Base-by-base conservation (phyloP, 1,284 basidiomycete species). In the Phaffia rhodozyma region DNA sequence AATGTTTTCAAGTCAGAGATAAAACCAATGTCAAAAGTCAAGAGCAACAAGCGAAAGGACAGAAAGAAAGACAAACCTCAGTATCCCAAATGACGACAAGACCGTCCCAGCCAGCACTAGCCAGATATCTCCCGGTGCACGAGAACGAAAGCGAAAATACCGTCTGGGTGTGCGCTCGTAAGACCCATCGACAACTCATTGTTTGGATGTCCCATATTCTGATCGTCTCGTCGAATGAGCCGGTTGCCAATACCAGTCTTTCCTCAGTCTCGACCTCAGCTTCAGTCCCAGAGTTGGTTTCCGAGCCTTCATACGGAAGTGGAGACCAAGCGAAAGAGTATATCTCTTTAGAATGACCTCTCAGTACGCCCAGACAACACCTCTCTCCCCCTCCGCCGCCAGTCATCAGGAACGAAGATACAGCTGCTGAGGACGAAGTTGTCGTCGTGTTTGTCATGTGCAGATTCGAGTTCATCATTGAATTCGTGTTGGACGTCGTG, bases 101-200 rank as follows among this genome's bases (percentile, higher is more conserved):
- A 23, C 57, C 57, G 53, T 66, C 64, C 64, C 64, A 66, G 9
- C 60, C 60, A 0, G 60, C 64, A 9, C 48, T 49, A 29, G 64
- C 64, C 23, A 66, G 60, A 55, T 66, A 52, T 49, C 51, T 38
- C 0, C 64, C 64, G 6, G 48, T 30, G 1, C 60, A 60, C 13
- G 64, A 66, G 52, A 66, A 66, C 6, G 60, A 56, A 27, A 66
- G 38, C 6, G 64, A 56, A 21, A 66, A 66, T 18, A 66, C 60
- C 7, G 64, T 53, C 47, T 66, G 56, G 47, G 64, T 61, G 48
- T 66, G 64, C 0, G 60, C 64, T 32, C 60, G 55, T 20, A 66
- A 60, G 27, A 66, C 64, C 11, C 60, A 56, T 27, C 58, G 55
- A 30, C 64, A 66, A 9, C 34, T 27, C 11, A 61, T 29, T 6